A percentile compares a stretch with the other conserved stretches of the same genome.
Evolutionary conservation across 2,329 filamentous ascomycete species (phyloP).

Genomic region (Pseudopithomyces maydicus): DNA sequence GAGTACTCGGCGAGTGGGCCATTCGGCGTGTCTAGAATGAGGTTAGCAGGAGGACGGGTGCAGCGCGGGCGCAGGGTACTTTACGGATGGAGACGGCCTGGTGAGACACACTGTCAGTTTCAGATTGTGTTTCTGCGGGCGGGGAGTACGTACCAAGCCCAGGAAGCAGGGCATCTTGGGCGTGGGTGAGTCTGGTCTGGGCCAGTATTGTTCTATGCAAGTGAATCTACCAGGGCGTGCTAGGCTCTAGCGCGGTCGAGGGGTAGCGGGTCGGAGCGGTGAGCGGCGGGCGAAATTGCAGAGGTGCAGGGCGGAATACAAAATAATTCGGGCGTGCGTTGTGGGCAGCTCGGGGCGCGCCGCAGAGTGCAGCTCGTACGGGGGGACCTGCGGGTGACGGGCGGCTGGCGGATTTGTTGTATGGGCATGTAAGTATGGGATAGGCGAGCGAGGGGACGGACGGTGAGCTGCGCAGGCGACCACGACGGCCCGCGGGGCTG

Average conservation of each 20-base stretch:
- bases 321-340: not conserved
- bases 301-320: not conserved
- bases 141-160: constrained; percentile 75
- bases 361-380: not conserved
- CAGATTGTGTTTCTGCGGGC: constrained; percentile 63
- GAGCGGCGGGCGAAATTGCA: not conserved
- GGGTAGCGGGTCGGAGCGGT: not conserved
- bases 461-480: constrained; percentile 16
- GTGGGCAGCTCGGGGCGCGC: not conserved
- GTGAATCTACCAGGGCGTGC: not conserved
- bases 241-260: not conserved
- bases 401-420: not conserved
- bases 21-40: constrained; percentile 67
- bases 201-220: not conserved
- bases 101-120: not conserved
- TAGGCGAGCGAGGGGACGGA: constrained; percentile 18
- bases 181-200: not conserved
- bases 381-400: constrained; percentile 4
- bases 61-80: not conserved
- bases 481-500: constrained; percentile 2
- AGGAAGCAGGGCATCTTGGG: constrained; percentile 90
- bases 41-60: not conserved
- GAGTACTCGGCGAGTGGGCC: constrained; percentile 89
- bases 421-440: not conserved
- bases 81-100: constrained; percentile 6